Evolutionary conservation across 257 asterid genomes (phyloP), one percentile per base, ranked within the genome.

Genomic region (Avicennia marina): DNA sequence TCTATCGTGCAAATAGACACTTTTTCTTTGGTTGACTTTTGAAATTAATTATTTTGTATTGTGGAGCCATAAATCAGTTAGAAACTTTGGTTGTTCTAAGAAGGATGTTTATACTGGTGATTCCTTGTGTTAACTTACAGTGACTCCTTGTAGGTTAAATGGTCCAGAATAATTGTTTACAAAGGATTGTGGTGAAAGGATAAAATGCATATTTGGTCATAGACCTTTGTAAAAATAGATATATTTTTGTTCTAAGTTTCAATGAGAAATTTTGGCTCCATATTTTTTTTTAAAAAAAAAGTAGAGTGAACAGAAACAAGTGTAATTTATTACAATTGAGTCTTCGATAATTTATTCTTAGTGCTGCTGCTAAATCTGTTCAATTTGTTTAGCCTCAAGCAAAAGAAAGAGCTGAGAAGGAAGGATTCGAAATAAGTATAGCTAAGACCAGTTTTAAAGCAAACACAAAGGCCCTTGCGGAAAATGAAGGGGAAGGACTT

Each of bases 391-490:
- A 85, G 96, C 96, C 96, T 53, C 96, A 85, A 75, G 96, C 96
- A 39, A 85, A 80, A 58, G 95, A 88, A 68, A 88, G 75, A 24
- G 88, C 88, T 36, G 86, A 73, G 73, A 81, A 72, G 60, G 95
- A 85, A 72, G 95, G 96, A 31, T 88, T 88, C 70, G 95, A 82
- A 64, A 56, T 85, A 54, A 78, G 94, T 40, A 60, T 85, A 15
- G 95, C 87, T 41, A 88, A 85, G 79, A 85, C 94, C 40, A 85
- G 90, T 71, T 88, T 88, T 79, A 88, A 88, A 78, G 95, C 95
- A 15, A 88, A 88, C 90, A 88, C 95, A 58, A 88, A 88, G 75
- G 96, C 96, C 50, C 80, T 88, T 43, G 95, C 96, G 47, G 95
- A 88, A 75, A 85, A 88, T 66, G 94, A 88, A 79, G 94, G 88